These are phyloP conservation scores for Xylaria sp. DNA, from an alignment of 2,329 filamentous ascomycete genomes.

Conservation along the genomic window DNA sequence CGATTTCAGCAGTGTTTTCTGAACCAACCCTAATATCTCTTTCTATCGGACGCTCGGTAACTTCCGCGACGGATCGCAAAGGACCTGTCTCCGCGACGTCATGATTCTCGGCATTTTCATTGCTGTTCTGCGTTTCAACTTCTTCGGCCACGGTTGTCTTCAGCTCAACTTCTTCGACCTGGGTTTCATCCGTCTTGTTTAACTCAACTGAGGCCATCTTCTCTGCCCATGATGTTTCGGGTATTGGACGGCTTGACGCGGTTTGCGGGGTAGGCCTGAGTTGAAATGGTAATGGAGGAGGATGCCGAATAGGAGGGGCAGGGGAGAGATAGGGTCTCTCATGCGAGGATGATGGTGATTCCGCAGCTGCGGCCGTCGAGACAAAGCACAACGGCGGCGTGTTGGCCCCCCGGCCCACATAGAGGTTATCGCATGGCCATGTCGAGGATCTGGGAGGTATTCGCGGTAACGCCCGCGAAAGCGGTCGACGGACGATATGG, in stretches of 20 bases:
- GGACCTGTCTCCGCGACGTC: neutral
- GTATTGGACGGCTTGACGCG: neutral
- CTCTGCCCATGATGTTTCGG: neutral
- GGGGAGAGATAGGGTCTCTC: constrained; percentile 41
- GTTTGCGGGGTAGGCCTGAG: neutral
- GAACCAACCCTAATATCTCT: too few species aligned
- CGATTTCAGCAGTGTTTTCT: neutral
- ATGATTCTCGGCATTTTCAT: neutral
- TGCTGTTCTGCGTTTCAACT: neutral
- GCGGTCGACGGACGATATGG: constrained; percentile 47
- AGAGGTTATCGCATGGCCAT: constrained; percentile 57
- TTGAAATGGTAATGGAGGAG: constrained; percentile 13
- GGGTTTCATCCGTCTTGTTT: neutral
- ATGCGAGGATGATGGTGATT: constrained; percentile 47
- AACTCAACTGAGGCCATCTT: neutral
- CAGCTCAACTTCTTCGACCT: neutral
- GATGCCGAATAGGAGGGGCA: constrained; percentile 43
- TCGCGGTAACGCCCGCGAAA: constrained; percentile 58
- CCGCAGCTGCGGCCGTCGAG: constrained; percentile 36
- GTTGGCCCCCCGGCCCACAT: constrained; percentile 53
- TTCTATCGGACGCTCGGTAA: neutral
- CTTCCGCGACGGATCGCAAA: neutral
- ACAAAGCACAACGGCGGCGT: constrained; percentile 38
- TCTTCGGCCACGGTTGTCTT: too few species aligned
- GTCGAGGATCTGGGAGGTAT: constrained; percentile 51